Percentiles rank a stretch among this genome's conserved stretches.
Conservation (phyloP, 1,284 basidiomycete genomes). For the Boletus sp. region DNA sequence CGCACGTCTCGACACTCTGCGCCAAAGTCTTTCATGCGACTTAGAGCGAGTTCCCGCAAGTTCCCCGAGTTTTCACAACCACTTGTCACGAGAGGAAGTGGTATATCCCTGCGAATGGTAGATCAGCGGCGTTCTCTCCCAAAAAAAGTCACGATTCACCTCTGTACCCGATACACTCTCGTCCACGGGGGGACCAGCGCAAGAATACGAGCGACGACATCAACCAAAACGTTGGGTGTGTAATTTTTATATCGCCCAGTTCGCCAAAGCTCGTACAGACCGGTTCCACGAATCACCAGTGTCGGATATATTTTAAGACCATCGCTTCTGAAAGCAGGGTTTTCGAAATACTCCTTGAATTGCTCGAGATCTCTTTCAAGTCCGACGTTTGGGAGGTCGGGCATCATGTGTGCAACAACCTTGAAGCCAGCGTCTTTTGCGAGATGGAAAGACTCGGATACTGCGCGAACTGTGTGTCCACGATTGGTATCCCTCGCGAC, state of each 20-base stretch:
- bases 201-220: slow-evolving; percentile 93
- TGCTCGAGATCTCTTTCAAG: slow-evolving; percentile 97
- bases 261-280: slow-evolving; percentile 94
- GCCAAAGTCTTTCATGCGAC: slow-evolving; percentile 98
- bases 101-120: slow-evolving; percentile 73
- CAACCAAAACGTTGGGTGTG: slow-evolving; percentile 95
- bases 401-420: slow-evolving; percentile 99
- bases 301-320: slow-evolving; percentile 99
- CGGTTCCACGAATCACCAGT: slow-evolving; percentile 96
- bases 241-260: slow-evolving; percentile 99
- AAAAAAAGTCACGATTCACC: slow-evolving; percentile 42
- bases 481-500: slow-evolving; percentile 98
- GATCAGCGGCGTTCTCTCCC: slow-evolving; percentile 3
- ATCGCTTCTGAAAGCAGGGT: slow-evolving; percentile 95
- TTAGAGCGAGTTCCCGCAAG: slow-evolving; percentile 91
- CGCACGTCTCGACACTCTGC: slow-evolving; percentile 97
- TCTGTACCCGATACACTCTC: slow-evolving; percentile 94
- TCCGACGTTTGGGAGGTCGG: slow-evolving; percentile 95
- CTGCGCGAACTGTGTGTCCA: slow-evolving; percentile 96
- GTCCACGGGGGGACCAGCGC: slow-evolving; percentile 99
- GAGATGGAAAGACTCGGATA: slow-evolving; percentile 96
- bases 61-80: slow-evolving; percentile 99
- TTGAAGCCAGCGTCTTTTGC: slow-evolving; percentile 99
- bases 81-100: slow-evolving; percentile 89
- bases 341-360: slow-evolving; percentile 99